Evolutionary conservation across 305 asterid species (phyloP).

Genomic region (Fraxinus sp.): DNA sequence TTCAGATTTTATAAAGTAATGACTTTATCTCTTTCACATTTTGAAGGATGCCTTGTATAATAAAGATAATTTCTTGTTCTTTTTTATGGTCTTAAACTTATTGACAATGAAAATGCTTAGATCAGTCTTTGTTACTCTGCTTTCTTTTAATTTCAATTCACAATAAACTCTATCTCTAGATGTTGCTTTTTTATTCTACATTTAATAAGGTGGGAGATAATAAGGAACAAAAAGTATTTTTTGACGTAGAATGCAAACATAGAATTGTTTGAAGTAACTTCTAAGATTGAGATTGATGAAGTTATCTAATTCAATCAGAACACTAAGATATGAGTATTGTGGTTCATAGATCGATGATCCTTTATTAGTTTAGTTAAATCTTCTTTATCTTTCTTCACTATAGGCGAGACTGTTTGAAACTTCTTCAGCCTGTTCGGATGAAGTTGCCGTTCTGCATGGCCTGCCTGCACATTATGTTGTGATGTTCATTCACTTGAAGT

Average conservation of each 20-base stretch:
- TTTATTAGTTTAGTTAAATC: not conserved
- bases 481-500: not conserved
- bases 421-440: not conserved
- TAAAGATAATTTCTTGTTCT: not conserved
- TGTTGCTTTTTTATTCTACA: not conserved
- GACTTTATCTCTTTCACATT: slow-evolving; percentile 20
- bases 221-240: not conserved
- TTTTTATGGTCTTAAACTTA: slow-evolving; percentile 12
- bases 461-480: not conserved
- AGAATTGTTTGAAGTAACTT: slow-evolving; percentile 19
- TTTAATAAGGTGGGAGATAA: not conserved
- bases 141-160: slow-evolving; percentile 17
- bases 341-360: not conserved
- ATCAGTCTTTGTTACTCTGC: not conserved
- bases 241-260: slow-evolving; percentile 9
- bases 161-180: not conserved
- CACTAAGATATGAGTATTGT: not conserved
- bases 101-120: not conserved
- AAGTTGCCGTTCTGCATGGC: not conserved
- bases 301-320: not conserved
- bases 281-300: not conserved
- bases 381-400: not conserved
- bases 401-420: not conserved
- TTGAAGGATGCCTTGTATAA: not conserved
- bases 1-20: slow-evolving; percentile 83